These are phyloP conservation scores for Penicillium longicatenatum DNA, from an alignment of 495 filamentous ascomycete genomes.

Conservation along the genomic window DNA sequence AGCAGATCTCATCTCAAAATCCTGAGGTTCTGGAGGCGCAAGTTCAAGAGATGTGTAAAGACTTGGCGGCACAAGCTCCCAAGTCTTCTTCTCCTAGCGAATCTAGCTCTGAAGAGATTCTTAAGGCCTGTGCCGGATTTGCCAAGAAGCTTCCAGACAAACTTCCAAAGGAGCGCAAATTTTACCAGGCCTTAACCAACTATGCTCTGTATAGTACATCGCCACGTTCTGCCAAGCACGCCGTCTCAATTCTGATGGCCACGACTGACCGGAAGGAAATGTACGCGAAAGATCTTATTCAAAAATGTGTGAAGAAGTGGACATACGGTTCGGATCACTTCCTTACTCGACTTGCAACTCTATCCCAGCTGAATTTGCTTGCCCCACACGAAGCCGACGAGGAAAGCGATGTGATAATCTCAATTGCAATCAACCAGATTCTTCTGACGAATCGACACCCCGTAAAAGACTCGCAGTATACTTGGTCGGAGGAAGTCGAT, in stretches of 20 bases:
- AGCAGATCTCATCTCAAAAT: slow-evolving; percentile 86
- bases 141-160: slow-evolving; percentile 82
- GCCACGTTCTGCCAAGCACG: slow-evolving; percentile 85
- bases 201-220: slow-evolving; percentile 83
- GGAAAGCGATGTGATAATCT: slow-evolving; percentile 71
- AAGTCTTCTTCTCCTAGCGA: slow-evolving; percentile 64
- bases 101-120: slow-evolving; percentile 72
- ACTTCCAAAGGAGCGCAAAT: slow-evolving; percentile 82
- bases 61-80: slow-evolving; percentile 78
- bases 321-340: slow-evolving; percentile 73
- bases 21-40: slow-evolving; percentile 90
- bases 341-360: slow-evolving; percentile 78
- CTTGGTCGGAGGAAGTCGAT: slow-evolving; percentile 74
- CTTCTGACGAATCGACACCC: slow-evolving; percentile 67
- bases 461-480: slow-evolving; percentile 46
- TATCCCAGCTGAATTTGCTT: slow-evolving; percentile 82
- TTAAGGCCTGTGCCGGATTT: slow-evolving; percentile 91
- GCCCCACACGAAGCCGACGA: slow-evolving; percentile 73
- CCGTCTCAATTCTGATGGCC: slow-evolving; percentile 84
- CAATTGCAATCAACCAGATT: slow-evolving; percentile 74
- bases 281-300: slow-evolving; percentile 80
- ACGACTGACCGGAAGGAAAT: slow-evolving; percentile 80
- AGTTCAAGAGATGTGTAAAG: slow-evolving; percentile 86
- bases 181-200: slow-evolving; percentile 73
- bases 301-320: slow-evolving; percentile 74